These are phyloP conservation scores for Rhizopogon vesiculosus DNA, from an alignment of 768 basidiomycete species.

Conservation along the genomic window DNA sequence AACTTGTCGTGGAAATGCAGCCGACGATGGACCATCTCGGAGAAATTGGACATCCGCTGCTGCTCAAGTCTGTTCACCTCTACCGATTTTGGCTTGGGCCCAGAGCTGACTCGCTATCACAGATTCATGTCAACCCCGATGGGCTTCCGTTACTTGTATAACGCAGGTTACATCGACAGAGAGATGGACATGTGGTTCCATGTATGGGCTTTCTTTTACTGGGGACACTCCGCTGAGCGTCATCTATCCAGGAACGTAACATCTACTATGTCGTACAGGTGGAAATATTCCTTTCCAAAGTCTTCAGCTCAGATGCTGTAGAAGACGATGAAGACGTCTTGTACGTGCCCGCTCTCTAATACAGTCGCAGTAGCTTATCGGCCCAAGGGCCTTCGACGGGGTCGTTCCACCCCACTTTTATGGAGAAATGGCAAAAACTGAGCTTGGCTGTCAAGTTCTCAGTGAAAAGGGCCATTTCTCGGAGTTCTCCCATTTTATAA, in stretches of 20 bases:
- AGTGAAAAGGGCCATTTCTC: slow-evolving; percentile 87
- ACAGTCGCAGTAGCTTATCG: background rate
- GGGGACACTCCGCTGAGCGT: slow-evolving; percentile 4
- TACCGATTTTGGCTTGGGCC: background rate
- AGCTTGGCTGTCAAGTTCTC: slow-evolving; percentile 87
- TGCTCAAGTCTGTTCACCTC: slow-evolving; percentile 67
- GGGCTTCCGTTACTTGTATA: slow-evolving; percentile 89
- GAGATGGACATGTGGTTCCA: slow-evolving; percentile 98
- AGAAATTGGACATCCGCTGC: slow-evolving; percentile 81
- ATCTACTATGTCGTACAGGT: slow-evolving; percentile 90
- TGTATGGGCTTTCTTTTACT: slow-evolving; percentile 39
- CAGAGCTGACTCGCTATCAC: background rate
- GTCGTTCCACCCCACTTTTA: slow-evolving; percentile 95
- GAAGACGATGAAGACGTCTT: slow-evolving; percentile 67
- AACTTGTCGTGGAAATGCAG: slow-evolving; percentile 90
- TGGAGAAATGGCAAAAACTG: slow-evolving; percentile 96
- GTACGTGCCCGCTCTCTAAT: slow-evolving; percentile 28
- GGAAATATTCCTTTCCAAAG: slow-evolving; percentile 84
- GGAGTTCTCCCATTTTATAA: slow-evolving; percentile 88
- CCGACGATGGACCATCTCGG: slow-evolving; percentile 95
- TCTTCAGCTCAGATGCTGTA: slow-evolving; percentile 51
- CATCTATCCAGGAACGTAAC: slow-evolving; percentile 75
- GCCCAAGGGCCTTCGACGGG: slow-evolving; percentile 67
- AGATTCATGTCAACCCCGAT: slow-evolving; percentile 94
- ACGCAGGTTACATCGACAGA: slow-evolving; percentile 87